These are phyloP conservation scores for Suillus hirtellus DNA, from an alignment of 768 basidiomycete species.

Conservation along the genomic window DNA sequence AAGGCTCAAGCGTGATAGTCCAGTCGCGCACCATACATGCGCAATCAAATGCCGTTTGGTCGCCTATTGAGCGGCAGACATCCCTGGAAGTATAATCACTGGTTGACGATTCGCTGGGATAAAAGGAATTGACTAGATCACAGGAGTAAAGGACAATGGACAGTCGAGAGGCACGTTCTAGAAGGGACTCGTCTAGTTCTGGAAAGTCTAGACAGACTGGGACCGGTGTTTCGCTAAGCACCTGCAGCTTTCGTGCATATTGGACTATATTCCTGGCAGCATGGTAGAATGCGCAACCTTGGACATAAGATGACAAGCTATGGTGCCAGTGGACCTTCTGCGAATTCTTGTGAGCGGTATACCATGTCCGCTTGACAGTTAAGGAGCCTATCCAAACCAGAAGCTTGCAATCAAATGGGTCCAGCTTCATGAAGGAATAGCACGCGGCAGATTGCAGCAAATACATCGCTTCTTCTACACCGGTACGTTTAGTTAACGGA, in stretches of 20 bases:
- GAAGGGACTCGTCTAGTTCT: constrained; percentile 13
- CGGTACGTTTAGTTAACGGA: constrained; percentile 42
- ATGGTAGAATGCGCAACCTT: constrained; percentile 28
- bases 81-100: constrained; percentile 15
- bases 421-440: constrained; percentile 39
- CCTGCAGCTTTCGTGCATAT: constrained; percentile 9
- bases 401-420: constrained; percentile 25
- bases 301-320: constrained; percentile 24
- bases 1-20: neutral
- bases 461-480: constrained; percentile 40
- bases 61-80: neutral
- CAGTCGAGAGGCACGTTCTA: constrained; percentile 16
- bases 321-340: constrained; percentile 36
- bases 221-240: constrained; percentile 6
- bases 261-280: constrained; percentile 13
- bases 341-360: constrained; percentile 36
- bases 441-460: constrained; percentile 36
- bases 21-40: constrained; percentile 12
- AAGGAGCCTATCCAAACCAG: constrained; percentile 33
- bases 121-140: constrained; percentile 5
- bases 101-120: neutral
- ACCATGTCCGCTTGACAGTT: constrained; percentile 35
- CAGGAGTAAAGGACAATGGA: constrained; percentile 18
- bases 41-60: constrained; percentile 14
- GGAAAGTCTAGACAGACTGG: constrained; percentile 15